phyloP scores from a whole-genome alignment of 352 stramenopile species.

The Globisporangium takayamanum region DNA sequence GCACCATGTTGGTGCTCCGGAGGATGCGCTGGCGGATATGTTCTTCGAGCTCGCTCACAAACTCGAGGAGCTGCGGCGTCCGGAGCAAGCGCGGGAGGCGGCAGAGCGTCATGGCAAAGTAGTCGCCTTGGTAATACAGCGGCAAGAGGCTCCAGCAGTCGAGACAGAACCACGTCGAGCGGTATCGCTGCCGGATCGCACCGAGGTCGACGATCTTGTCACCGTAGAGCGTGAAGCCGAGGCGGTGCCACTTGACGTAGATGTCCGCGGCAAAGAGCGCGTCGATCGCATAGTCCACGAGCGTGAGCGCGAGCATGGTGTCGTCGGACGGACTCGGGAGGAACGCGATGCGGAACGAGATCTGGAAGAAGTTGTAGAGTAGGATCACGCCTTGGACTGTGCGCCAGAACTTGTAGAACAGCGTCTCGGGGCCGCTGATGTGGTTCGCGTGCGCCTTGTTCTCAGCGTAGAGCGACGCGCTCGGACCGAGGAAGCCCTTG shows the following conservation, averaged over 20 bases:
- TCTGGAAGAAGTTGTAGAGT: slow-evolving; percentile 47
- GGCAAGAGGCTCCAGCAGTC: slow-evolving; percentile 36
- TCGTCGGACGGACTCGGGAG: slow-evolving; percentile 18
- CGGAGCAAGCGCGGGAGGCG: slow-evolving; percentile 15
- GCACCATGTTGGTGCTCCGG: slow-evolving; percentile 3
- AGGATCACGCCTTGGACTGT: slow-evolving; percentile 21
- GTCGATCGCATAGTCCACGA: slow-evolving; percentile 34
- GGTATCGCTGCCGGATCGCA: slow-evolving; percentile 29
- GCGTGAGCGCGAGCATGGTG: slow-evolving; percentile 27
- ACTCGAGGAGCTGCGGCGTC: slow-evolving; percentile 14
- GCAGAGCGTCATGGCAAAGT: slow-evolving; percentile 19
- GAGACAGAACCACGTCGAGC: slow-evolving; percentile 19
- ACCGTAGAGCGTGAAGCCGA: slow-evolving; percentile 35
- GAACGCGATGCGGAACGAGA: slow-evolving; percentile 45
- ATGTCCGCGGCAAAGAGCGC: slow-evolving; percentile 30
- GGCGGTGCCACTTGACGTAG: slow-evolving; percentile 31
- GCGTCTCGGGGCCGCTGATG: slow-evolving; percentile 11
- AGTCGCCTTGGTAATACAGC: slow-evolving; percentile 26
- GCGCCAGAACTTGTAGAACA: slow-evolving; percentile 12
- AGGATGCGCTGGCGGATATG: slow-evolving; percentile 10
- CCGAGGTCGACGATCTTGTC: slow-evolving; percentile 32
- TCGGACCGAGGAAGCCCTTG: slow-evolving; percentile 29
- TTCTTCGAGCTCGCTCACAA: slow-evolving; percentile 15
- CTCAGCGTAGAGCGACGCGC: slow-evolving; percentile 38
- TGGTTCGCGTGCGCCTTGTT: slow-evolving; percentile 27